A percentile compares a stretch with the other conserved stretches of the same genome.
Conservation (phyloP, 306 rosid species). For the Trifolium fragiferum region DNA sequence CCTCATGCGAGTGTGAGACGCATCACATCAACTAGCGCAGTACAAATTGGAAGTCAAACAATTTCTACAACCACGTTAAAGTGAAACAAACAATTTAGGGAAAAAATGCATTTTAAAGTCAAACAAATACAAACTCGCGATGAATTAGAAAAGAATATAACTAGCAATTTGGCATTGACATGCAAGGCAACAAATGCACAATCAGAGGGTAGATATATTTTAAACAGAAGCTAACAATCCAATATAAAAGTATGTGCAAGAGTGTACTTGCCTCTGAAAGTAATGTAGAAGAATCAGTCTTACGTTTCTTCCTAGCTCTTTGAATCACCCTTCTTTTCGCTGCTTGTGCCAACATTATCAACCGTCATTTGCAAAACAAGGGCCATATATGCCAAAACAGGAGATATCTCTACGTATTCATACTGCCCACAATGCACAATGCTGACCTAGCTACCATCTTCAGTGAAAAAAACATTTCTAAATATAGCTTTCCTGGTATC, state of each 20-base stretch:
- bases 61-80: constrained; percentile 6
- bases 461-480: constrained; percentile 60
- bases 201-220: background rate
- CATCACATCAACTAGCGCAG: background rate
- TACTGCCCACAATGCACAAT: constrained; percentile 62
- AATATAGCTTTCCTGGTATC: constrained; percentile 62
- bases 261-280: constrained; percentile 65
- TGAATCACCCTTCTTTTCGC: constrained; percentile 36
- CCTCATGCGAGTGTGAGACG: no score
- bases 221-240: background rate
- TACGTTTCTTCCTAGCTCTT: constrained; percentile 48
- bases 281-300: constrained; percentile 51
- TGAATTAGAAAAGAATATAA: constrained; percentile 16
- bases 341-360: constrained; percentile 51
- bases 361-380: constrained; percentile 73
- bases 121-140: background rate
- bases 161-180: constrained; percentile 15
- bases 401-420: constrained; percentile 65
- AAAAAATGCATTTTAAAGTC: constrained; percentile 12
- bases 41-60: background rate
- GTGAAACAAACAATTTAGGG: constrained; percentile 10
- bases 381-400: constrained; percentile 73
- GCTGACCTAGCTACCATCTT: constrained; percentile 74
- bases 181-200: background rate
- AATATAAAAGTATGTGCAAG: constrained; percentile 13